Evolutionary conservation across 805 yeast species (phyloP).

Genomic region (Saccharomyces jurei): DNA sequence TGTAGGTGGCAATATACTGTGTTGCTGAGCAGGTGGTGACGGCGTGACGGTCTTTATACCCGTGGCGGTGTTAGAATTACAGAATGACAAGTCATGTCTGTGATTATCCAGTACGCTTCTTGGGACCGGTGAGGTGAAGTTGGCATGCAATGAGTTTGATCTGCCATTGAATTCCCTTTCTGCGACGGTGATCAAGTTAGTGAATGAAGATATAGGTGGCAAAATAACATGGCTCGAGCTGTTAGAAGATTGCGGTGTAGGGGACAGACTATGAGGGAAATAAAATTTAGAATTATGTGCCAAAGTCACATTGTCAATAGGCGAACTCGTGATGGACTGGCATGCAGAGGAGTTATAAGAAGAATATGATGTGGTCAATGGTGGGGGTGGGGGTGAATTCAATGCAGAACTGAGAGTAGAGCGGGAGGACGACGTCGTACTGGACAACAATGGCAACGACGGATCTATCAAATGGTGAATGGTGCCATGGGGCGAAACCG

Average conservation of each 20-base stretch:
- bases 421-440: neutral
- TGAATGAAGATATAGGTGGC: conserved; percentile 29
- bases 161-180: conserved; percentile 14
- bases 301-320: neutral
- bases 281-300: neutral
- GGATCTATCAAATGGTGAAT: neutral
- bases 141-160: neutral
- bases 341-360: neutral
- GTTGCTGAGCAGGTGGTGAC: neutral
- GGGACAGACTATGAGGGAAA: neutral
- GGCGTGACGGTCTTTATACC: conserved; percentile 6
- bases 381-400: neutral
- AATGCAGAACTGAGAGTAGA: neutral
- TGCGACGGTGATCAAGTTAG: conserved; percentile 22
- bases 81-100: neutral
- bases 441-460: neutral
- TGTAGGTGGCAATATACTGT: neutral
- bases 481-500: neutral
- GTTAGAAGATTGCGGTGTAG: neutral
- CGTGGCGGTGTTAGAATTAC: conserved; percentile 3
- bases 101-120: neutral
- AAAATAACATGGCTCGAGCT: conserved; percentile 8
- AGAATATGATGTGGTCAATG: neutral
- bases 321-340: neutral
- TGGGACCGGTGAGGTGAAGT: neutral